A percentile compares a stretch with the other conserved stretches of the same genome.
Evolutionary conservation across 83 land plant species (phyloP).

Genomic region (Diphasiastrum complanatum): DNA sequence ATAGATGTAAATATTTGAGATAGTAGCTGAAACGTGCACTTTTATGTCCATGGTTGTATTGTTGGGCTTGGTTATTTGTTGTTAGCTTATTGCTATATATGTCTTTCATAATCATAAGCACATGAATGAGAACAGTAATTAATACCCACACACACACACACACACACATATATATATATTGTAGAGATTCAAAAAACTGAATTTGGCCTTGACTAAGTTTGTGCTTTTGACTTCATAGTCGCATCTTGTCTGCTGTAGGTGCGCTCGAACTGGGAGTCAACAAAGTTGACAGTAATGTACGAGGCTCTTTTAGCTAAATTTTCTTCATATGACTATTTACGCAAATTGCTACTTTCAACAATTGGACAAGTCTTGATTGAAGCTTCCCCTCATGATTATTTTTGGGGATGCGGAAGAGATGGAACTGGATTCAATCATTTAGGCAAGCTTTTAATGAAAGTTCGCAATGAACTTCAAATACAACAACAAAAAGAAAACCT

Average conservation of each 20-base stretch:
- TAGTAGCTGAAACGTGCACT: too few relatives aligned
- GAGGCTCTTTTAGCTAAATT: conserved; percentile 76
- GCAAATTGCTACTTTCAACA: conserved; percentile 66
- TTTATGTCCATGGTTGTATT: too few relatives aligned
- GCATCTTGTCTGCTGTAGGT: conserved; percentile 40
- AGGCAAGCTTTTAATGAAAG: conserved; percentile 24
- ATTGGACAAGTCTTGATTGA: conserved; percentile 79
- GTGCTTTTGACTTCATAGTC: neutral
- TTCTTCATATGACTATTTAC: conserved; percentile 53
- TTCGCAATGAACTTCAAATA: conserved; percentile 16
- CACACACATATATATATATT: neutral
- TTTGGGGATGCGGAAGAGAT: conserved; percentile 84
- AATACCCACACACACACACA: too few relatives aligned
- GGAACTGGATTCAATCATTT: conserved; percentile 31
- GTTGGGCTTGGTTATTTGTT: too few relatives aligned
- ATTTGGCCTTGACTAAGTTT: neutral
- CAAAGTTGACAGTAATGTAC: conserved; percentile 64
- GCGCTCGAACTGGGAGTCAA: conserved; percentile 68
- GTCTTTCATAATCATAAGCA: too few relatives aligned
- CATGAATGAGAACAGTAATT: too few relatives aligned
- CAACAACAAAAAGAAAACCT: conserved; percentile 2
- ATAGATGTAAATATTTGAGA: too few relatives aligned
- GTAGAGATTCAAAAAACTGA: neutral
- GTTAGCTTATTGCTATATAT: too few relatives aligned
- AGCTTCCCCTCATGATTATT: conserved; percentile 91